A percentile compares a stretch with the other conserved stretches of the same genome.
Conservation (phyloP, 1,139 yeast genomes). For the Nadsonia commutata region DNA sequence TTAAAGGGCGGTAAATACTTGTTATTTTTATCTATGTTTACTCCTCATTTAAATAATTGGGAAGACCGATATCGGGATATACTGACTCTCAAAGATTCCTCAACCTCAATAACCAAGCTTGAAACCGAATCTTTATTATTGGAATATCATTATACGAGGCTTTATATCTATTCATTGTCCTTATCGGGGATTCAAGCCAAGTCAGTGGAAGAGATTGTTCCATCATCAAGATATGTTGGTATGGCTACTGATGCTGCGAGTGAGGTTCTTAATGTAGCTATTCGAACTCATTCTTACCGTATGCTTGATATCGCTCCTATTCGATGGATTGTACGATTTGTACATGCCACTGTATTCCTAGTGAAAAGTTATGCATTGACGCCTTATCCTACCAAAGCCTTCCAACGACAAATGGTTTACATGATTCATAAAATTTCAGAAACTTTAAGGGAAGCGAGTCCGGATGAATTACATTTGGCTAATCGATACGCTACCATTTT, state of each 20-base stretch:
- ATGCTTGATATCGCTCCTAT: conserved; percentile 72
- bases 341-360: conserved; percentile 81
- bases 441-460: conserved; percentile 67
- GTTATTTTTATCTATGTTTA: conserved; percentile 53
- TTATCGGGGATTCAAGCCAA: conserved; percentile 20
- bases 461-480: conserved; percentile 78
- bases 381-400: conserved; percentile 25
- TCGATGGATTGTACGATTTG: conserved; percentile 76
- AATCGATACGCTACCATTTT: conserved; percentile 69
- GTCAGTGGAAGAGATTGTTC: conserved; percentile 49
- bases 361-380: conserved; percentile 53
- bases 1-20: conserved; percentile 43
- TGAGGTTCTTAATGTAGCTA: conserved; percentile 59
- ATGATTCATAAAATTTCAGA: conserved; percentile 62
- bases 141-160: conserved; percentile 71
- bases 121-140: conserved; percentile 62
- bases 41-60: conserved; percentile 74
- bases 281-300: conserved; percentile 47
- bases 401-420: conserved; percentile 49
- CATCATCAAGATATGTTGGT: conserved; percentile 64
- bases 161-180: conserved; percentile 75
- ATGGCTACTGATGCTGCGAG: conserved; percentile 76
- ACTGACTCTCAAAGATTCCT: conserved; percentile 27
- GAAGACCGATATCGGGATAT: conserved; percentile 43
- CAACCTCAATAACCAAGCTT: conserved; percentile 25